phyloP scores from a whole-genome alignment of 148 eudicot genomes.

The Rhododendron ovatum region DNA sequence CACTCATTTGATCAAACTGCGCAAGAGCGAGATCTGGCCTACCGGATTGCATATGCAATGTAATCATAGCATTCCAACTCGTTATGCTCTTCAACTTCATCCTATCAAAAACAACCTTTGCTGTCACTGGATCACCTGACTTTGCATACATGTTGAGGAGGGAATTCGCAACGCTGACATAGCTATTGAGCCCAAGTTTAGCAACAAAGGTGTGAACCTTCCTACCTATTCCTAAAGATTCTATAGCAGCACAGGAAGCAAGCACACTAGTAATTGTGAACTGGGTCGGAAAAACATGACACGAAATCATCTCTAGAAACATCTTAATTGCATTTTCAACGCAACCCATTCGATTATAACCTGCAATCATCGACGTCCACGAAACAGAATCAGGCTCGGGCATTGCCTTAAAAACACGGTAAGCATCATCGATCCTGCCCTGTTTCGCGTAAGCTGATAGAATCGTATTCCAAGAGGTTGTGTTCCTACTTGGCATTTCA shows the following conservation, averaged over 20 bases:
- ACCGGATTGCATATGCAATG: constrained; percentile 58
- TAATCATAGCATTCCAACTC: constrained; percentile 58
- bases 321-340: constrained; percentile 33
- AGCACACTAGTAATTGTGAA: constrained; percentile 60
- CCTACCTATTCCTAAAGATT: constrained; percentile 39
- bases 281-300: constrained; percentile 41
- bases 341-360: constrained; percentile 48
- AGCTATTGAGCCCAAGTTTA: constrained; percentile 48
- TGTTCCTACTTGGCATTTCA: constrained; percentile 54
- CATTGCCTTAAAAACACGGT: constrained; percentile 30
- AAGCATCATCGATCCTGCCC: constrained; percentile 44
- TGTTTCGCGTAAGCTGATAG: constrained; percentile 60
- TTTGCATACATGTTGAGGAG: constrained; percentile 79
- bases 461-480: constrained; percentile 57
- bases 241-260: constrained; percentile 52
- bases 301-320: constrained; percentile 50
- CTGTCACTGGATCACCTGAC: constrained; percentile 48
- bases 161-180: constrained; percentile 61
- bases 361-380: constrained; percentile 55
- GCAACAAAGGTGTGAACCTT: constrained; percentile 61
- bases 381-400: constrained; percentile 48
- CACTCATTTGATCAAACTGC: constrained; percentile 58
- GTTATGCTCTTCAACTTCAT: constrained; percentile 48
- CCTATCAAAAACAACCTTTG: constrained; percentile 42
- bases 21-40: constrained; percentile 37